A percentile compares a stretch with the other conserved stretches of the same genome.
Evolutionary conservation across 306 rosid species (phyloP).

Genomic region (Amphicarpaea edgeworthii): DNA sequence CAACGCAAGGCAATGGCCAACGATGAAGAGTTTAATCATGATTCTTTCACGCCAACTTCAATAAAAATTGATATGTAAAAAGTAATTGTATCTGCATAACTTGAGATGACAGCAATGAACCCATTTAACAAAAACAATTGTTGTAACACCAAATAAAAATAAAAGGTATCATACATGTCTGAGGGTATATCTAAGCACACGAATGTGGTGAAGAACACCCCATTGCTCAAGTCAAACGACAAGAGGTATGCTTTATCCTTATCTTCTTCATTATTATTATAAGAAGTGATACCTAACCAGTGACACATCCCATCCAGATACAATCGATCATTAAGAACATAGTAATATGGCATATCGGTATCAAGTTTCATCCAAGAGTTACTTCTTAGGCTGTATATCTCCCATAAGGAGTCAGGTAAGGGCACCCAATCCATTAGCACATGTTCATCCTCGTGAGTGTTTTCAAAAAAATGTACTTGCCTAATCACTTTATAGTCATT

Average conservation of each 20-base stretch:
- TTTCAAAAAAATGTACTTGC: no score
- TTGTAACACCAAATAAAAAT: not conserved
- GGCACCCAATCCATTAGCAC: no score
- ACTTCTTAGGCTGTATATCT: not conserved
- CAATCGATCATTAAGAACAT: not conserved
- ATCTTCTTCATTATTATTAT: not conserved
- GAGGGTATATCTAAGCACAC: no score
- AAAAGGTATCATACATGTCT: no score
- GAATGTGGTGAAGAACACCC: not conserved
- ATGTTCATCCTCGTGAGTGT: no score
- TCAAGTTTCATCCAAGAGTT: not conserved
- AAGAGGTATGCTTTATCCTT: not conserved
- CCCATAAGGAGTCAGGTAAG: no score
- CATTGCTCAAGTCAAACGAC: not conserved
- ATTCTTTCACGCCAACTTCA: no score
- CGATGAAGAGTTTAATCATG: no score
- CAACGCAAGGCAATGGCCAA: no score
- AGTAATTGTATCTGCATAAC: not conserved
- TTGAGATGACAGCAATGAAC: not conserved
- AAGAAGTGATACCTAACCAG: not conserved
- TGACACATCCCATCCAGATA: not conserved
- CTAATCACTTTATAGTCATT: no score
- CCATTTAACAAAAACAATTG: not conserved
- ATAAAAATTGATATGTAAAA: not conserved
- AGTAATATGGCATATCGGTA: no score